These are phyloP conservation scores for Combretum micranthum DNA, from an alignment of 345 rosid genomes.

Conservation along the genomic window DNA sequence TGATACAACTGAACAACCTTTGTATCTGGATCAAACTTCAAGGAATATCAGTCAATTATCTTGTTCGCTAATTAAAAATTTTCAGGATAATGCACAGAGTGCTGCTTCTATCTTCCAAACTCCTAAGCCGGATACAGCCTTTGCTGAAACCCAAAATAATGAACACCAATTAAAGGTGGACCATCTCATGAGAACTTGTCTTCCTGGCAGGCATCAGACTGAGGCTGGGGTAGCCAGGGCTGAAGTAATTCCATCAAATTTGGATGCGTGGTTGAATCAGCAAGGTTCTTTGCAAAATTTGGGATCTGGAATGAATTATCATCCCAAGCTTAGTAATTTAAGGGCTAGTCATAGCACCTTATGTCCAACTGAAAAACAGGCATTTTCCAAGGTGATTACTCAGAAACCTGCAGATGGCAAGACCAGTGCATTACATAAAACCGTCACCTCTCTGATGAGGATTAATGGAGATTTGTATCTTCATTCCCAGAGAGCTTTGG, in stretches of 20 bases:
- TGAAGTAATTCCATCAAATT: conserved; percentile 40
- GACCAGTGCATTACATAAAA: conserved; percentile 10
- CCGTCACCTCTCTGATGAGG: conserved; percentile 5
- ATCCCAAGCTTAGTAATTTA: conserved; percentile 10
- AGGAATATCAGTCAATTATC: conserved; percentile 19
- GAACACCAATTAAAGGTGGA: conserved; percentile 7
- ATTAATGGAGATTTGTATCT: conserved; percentile 11
- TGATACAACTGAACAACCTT: conserved; percentile 35
- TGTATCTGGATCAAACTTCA: conserved; percentile 28
- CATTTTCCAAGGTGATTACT: conserved; percentile 16
- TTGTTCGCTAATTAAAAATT: conserved; percentile 14
- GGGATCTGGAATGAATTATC: conserved; percentile 16
- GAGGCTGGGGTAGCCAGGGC: conserved; percentile 27
- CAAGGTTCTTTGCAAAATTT: conserved; percentile 26
- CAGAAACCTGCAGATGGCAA: conserved; percentile 13
- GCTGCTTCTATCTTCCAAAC: conserved; percentile 14
- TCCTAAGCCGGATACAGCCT: conserved; percentile 8
- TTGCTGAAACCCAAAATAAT: conserved; percentile 13
- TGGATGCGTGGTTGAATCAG: conserved; percentile 41
- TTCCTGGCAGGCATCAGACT: conserved; percentile 15
- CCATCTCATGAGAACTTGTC: conserved; percentile 9
- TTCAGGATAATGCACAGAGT: conserved; percentile 15
- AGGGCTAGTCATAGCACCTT: conserved; percentile 11
- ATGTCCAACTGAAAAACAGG: conserved; percentile 34
- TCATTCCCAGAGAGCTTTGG: conserved; percentile 12